Conservation (phyloP, 2,329 filamentous ascomycete species). For the Acrodontium crateriforme region DNA sequence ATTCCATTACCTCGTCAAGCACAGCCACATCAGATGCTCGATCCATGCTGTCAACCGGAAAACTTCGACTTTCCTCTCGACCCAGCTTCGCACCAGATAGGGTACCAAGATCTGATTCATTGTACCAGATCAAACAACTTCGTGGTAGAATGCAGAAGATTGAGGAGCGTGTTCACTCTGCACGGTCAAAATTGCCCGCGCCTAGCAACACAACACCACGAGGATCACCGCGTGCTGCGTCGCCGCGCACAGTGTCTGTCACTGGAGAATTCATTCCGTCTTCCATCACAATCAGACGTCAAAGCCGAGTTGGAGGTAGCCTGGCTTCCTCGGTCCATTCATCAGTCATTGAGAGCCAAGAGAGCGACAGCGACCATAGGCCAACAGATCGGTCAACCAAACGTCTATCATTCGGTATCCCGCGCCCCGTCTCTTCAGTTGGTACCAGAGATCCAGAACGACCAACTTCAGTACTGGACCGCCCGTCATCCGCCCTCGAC, state of each 20-base stretch:
- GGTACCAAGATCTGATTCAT: conserved; percentile 52
- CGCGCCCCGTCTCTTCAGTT: conserved; percentile 16
- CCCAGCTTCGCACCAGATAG: conserved; percentile 18
- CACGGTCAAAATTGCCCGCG: conserved; percentile 78
- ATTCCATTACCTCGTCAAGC: conserved; percentile 35
- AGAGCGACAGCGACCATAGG: no score
- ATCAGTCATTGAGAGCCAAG: no score
- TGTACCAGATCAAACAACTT: conserved; percentile 83
- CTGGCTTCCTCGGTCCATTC: conserved; percentile 32
- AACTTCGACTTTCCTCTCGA: conserved; percentile 28
- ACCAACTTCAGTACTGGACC: conserved; percentile 4
- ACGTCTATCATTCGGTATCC: conserved; percentile 37
- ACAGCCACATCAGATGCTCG: conserved; percentile 13
- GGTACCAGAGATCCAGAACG: not conserved
- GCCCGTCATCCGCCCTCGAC: conserved; percentile 7
- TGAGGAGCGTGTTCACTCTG: conserved; percentile 83
- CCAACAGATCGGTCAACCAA: no score
- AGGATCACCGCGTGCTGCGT: conserved; percentile 56
- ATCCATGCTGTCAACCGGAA: conserved; percentile 20
- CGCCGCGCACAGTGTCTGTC: conserved; percentile 43
- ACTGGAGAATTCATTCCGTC: conserved; percentile 34
- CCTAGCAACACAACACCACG: conserved; percentile 62
- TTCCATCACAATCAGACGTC: conserved; percentile 49
- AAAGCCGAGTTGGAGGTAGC: conserved; percentile 43
- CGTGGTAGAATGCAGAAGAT: conserved; percentile 96